phyloP scores from a whole-genome alignment of 2,329 filamentous ascomycete genomes.

The Apiospora koreana region DNA sequence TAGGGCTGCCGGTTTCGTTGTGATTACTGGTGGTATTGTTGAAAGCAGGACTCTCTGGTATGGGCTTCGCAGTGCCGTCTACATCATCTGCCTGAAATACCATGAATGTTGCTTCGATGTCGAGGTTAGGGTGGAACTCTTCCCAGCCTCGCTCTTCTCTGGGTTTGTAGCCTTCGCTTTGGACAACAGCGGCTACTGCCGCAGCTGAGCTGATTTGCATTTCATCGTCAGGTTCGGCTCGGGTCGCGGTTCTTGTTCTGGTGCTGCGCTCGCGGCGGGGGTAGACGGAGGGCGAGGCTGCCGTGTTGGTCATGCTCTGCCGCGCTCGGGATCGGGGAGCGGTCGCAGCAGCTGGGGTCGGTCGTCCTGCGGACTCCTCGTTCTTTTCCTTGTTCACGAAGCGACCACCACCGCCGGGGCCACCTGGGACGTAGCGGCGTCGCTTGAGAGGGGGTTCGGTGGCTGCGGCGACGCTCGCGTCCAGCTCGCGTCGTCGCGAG shows the following conservation, averaged over 20 bases:
- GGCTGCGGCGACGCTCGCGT: slow-evolving; percentile 37
- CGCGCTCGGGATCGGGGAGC: slow-evolving; percentile 48
- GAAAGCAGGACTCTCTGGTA: slow-evolving; percentile 36
- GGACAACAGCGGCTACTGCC: slow-evolving; percentile 83
- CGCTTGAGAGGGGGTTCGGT: slow-evolving; percentile 69
- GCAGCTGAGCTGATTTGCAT: slow-evolving; percentile 86
- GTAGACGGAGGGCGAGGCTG: slow-evolving; percentile 46
- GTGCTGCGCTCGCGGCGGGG: slow-evolving; percentile 60
- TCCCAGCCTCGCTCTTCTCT: slow-evolving; percentile 96
- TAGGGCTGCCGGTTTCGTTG: slow-evolving; percentile 47
- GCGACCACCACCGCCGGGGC: slow-evolving; percentile 81
- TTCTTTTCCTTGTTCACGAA: slow-evolving; percentile 74
- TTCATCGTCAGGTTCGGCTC: slow-evolving; percentile 51
- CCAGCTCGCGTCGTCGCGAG: slow-evolving; percentile 31
- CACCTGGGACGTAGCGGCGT: slow-evolving; percentile 81
- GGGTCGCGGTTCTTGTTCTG: slow-evolving; percentile 55
- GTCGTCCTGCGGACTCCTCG: slow-evolving; percentile 51
- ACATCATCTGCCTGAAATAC: slow-evolving; percentile 83
- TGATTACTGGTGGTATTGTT: slow-evolving; percentile 37
- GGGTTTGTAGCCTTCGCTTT: slow-evolving; percentile 95
- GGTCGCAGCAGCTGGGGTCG: slow-evolving; percentile 49
- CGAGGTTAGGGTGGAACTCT: slow-evolving; percentile 93
- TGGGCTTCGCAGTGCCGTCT: slow-evolving; percentile 66
- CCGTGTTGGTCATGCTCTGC: slow-evolving; percentile 47
- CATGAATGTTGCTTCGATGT: slow-evolving; percentile 79